A percentile compares a stretch with the other conserved stretches of the same genome.
phyloP scores from a whole-genome alignment of 2,329 filamentous ascomycete species.

The Scedosporium dehoogii region DNA sequence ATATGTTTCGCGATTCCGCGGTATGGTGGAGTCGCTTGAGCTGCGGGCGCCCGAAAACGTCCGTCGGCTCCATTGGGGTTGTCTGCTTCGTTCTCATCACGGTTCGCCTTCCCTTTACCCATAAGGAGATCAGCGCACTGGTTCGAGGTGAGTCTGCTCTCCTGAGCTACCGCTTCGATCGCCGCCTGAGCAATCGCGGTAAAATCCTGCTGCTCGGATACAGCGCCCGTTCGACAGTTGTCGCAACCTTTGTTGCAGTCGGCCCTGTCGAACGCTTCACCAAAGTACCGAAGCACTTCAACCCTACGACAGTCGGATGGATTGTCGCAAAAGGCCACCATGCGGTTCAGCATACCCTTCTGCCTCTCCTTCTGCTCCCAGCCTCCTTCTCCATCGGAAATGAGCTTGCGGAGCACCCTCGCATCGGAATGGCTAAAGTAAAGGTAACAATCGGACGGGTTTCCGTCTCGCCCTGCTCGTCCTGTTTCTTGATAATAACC shows the following conservation, averaged over 20 bases:
- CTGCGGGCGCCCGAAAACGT: not conserved
- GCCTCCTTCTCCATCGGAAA: constrained; percentile 68
- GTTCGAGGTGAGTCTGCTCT: constrained; percentile 56
- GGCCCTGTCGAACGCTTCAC: constrained; percentile 64
- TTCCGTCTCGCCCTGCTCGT: constrained; percentile 83
- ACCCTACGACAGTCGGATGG: constrained; percentile 75
- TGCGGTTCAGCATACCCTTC: constrained; percentile 71
- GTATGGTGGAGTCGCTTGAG: constrained; percentile 15
- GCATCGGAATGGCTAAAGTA: constrained; percentile 80
- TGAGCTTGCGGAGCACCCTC: constrained; percentile 65
- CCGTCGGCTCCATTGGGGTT: constrained; percentile 4
- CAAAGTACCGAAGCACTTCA: constrained; percentile 90
- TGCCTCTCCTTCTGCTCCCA: constrained; percentile 75
- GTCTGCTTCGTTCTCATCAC: not conserved
- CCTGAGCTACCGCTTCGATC: constrained; percentile 52
- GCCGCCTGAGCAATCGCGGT: constrained; percentile 64
- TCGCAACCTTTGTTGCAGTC: constrained; percentile 74
- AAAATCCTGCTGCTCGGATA: constrained; percentile 67
- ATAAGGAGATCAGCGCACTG: constrained; percentile 80
- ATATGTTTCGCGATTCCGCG: constrained; percentile 61
- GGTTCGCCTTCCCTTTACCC: constrained; percentile 38
- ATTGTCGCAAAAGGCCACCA: constrained; percentile 86
- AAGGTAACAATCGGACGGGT: constrained; percentile 78
- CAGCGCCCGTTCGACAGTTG: constrained; percentile 68
- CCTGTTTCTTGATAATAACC: constrained; percentile 99